A percentile compares a stretch with the other conserved stretches of the same genome.
These are phyloP conservation scores for Pseudomonodictys pantanalensis DNA, from an alignment of 495 filamentous ascomycete species.

Conservation along the genomic window DNA sequence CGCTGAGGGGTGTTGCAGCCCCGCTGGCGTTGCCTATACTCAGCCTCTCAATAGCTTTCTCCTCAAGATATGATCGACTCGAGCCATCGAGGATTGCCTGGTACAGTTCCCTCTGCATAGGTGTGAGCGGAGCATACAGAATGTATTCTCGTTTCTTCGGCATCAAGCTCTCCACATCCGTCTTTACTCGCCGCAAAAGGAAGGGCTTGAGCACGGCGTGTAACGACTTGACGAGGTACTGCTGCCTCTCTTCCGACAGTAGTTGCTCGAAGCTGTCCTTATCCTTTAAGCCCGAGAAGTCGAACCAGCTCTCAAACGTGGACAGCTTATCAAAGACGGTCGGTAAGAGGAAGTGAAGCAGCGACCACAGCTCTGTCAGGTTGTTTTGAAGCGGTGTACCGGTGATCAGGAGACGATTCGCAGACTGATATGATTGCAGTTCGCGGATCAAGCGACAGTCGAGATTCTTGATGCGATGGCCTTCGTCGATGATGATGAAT, in stretches of 20 bases:
- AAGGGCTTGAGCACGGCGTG: conserved; percentile 92
- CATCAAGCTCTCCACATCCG: conserved; percentile 84
- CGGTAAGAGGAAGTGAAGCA: conserved; percentile 89
- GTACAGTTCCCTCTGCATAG: conserved; percentile 86
- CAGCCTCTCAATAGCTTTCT: conserved; percentile 73
- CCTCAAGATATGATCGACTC: conserved; percentile 76
- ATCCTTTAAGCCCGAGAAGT: conserved; percentile 85
- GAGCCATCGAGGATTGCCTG: conserved; percentile 77
- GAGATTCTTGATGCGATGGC: conserved; percentile 95
- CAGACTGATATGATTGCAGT: conserved; percentile 79
- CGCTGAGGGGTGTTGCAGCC: conserved; percentile 20
- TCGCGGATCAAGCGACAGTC: conserved; percentile 88
- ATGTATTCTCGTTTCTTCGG: conserved; percentile 97
- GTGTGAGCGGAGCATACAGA: conserved; percentile 82
- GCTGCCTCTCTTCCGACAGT: conserved; percentile 72
- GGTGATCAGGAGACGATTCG: conserved; percentile 87
- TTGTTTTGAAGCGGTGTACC: conserved; percentile 97
- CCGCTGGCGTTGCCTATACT: conserved; percentile 38
- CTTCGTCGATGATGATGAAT: conserved; percentile 97
- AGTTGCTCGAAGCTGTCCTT: conserved; percentile 65
- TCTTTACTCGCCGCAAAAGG: conserved; percentile 81
- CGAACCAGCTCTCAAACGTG: conserved; percentile 91
- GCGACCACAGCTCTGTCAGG: conserved; percentile 89
- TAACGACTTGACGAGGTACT: conserved; percentile 80
- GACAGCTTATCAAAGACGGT: conserved; percentile 87